Evolutionary conservation across 2,329 filamentous ascomycete species (phyloP).

Genomic region (Ophiocordyceps camponoti-leonardi): DNA sequence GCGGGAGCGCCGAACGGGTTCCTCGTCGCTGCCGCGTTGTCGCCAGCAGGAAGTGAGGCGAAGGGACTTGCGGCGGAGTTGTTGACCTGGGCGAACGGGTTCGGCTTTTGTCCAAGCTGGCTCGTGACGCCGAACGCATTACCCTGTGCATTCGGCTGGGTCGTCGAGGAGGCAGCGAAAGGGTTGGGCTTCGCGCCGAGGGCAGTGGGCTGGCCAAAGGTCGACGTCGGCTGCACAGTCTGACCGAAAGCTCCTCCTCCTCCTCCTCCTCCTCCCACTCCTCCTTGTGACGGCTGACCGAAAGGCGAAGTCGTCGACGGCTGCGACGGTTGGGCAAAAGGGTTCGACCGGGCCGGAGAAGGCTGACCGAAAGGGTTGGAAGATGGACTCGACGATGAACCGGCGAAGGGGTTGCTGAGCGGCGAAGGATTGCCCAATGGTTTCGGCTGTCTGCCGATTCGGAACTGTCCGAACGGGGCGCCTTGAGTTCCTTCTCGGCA

Average conservation of each 20-base stretch:
- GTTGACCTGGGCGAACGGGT: slow-evolving; percentile 15
- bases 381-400: slow-evolving; percentile 9
- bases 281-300: slow-evolving; percentile 23
- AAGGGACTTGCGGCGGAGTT: slow-evolving; percentile 9
- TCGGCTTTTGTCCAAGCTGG: slow-evolving; percentile 19
- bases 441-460: slow-evolving; percentile 17
- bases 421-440: slow-evolving; percentile 9
- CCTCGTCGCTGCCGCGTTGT: slow-evolving; percentile 4
- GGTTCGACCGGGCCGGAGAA: slow-evolving; percentile 13
- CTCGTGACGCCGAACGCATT: slow-evolving; percentile 17
- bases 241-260: slow-evolving; percentile 23
- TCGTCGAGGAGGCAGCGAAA: slow-evolving; percentile 17
- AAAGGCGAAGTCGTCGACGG: slow-evolving; percentile 17
- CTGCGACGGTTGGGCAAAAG: slow-evolving; percentile 20
- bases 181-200: slow-evolving; percentile 16
- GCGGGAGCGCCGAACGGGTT: slow-evolving; percentile 12
- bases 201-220: slow-evolving; percentile 21
- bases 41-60: slow-evolving; percentile 4
- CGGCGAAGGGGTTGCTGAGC: slow-evolving; percentile 25
- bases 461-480: slow-evolving; percentile 27
- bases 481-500: slow-evolving; percentile 29
- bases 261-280: slow-evolving; percentile 17
- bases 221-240: slow-evolving; percentile 3
- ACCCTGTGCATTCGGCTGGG: slow-evolving; percentile 11
- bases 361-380: slow-evolving; percentile 22